Percentiles rank a stretch among this genome's conserved stretches.
These are phyloP conservation scores for Acanthamoeba sp. DNA, from an alignment of 208 protist species.

Conservation along the genomic window DNA sequence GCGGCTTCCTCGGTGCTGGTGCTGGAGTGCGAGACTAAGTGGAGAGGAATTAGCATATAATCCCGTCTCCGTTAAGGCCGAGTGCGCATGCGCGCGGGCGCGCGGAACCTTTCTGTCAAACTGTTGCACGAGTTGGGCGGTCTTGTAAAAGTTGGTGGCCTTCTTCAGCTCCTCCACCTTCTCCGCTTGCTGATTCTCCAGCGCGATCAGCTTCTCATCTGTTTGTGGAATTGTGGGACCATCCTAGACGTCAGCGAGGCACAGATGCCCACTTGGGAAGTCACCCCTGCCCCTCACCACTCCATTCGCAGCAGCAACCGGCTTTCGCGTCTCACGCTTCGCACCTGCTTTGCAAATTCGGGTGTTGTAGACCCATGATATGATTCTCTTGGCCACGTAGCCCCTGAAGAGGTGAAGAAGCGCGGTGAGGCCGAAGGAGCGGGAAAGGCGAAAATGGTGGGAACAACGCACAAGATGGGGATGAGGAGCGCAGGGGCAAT, in stretches of 20 bases:
- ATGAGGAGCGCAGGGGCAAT: constrained; percentile 11
- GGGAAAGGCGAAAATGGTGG: background rate
- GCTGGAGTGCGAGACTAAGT: background rate
- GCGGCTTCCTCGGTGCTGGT: background rate
- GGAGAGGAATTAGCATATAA: background rate
- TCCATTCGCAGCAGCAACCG: background rate
- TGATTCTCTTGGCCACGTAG: constrained; percentile 29
- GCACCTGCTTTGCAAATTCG: constrained; percentile 39
- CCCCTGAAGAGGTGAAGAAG: background rate
- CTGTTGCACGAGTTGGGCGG: constrained; percentile 61
- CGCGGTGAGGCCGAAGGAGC: background rate
- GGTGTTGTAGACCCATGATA: constrained; percentile 51
- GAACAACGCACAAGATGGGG: background rate
- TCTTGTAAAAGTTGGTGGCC: constrained; percentile 71
- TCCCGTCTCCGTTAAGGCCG: too few relatives aligned
- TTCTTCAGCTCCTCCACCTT: constrained; percentile 68
- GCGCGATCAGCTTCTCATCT: constrained; percentile 38
- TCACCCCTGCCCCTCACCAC: background rate
- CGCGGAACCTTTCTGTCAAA: constrained; percentile 48
- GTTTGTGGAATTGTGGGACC: background rate
- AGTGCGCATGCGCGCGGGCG: too few relatives aligned
- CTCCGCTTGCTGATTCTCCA: constrained; percentile 66
- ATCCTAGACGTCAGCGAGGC: background rate
- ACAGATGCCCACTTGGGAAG: too few relatives aligned
- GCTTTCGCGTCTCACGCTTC: background rate